Percentiles rank a stretch among this genome's conserved stretches.
phyloP scores from a whole-genome alignment of 306 rosid genomes.

The Rosa lucieae region DNA sequence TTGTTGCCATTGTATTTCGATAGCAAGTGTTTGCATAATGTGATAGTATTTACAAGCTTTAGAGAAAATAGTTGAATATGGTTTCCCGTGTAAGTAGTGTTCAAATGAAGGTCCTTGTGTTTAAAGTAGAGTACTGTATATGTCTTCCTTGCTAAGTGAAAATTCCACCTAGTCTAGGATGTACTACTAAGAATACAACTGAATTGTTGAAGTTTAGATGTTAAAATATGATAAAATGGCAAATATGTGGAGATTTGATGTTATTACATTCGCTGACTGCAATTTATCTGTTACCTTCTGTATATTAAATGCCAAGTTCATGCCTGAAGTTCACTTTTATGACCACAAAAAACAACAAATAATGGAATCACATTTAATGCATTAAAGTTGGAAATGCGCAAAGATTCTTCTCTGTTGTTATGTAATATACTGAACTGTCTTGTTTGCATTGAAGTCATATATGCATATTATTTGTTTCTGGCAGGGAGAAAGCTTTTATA shows the following conservation, averaged over 20 bases:
- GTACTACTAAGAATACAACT: not conserved
- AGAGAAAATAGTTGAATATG: not conserved
- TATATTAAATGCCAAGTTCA: not conserved
- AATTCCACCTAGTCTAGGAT: not conserved
- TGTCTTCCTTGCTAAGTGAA: too few species aligned
- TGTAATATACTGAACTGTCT: not conserved
- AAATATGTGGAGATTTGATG: not conserved
- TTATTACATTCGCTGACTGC: not conserved
- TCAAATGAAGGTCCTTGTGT: too few species aligned
- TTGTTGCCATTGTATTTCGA: not conserved
- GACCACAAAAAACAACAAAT: not conserved
- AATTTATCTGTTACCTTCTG: too few species aligned
- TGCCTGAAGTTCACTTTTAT: not conserved
- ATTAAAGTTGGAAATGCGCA: not conserved
- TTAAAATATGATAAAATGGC: not conserved
- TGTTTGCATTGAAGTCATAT: not conserved
- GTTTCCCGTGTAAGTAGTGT: too few species aligned
- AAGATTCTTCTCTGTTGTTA: not conserved
- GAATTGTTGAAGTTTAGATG: not conserved
- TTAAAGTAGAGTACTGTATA: too few species aligned
- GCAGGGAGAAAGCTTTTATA: slow-evolving; percentile 97
- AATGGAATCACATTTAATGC: not conserved
- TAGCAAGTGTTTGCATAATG: not conserved
- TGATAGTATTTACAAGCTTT: not conserved
- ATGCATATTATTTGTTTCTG: slow-evolving; percentile 19